Evolutionary conservation across 2,329 filamentous ascomycete genomes (phyloP).

Genomic region (Juglanconis oblonga): DNA sequence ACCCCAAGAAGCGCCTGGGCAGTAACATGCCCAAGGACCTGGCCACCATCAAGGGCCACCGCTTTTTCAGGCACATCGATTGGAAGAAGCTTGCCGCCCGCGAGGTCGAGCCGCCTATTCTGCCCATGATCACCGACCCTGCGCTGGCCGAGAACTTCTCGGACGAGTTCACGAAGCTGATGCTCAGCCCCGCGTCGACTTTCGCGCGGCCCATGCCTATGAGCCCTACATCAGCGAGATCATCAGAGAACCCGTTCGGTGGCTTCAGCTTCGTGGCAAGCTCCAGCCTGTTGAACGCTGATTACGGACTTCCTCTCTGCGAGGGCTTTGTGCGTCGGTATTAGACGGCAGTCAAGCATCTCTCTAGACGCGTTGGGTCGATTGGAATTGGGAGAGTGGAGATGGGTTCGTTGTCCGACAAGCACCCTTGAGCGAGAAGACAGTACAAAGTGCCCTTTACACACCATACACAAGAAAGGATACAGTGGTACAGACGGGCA

Average conservation of each 20-base stretch:
- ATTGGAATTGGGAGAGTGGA: background rate
- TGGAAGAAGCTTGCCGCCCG: slow-evolving; percentile 83
- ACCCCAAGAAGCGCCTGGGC: slow-evolving; percentile 85
- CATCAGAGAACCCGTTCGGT: slow-evolving; percentile 56
- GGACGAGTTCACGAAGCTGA: slow-evolving; percentile 82
- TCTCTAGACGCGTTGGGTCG: background rate
- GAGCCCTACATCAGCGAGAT: slow-evolving; percentile 31
- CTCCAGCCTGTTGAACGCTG: slow-evolving; percentile 40
- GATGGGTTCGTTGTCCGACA: too few species aligned
- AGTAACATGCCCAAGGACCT: slow-evolving; percentile 87
- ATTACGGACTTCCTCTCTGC: background rate
- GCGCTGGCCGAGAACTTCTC: slow-evolving; percentile 96
- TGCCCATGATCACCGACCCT: slow-evolving; percentile 90
- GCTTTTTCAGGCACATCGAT: slow-evolving; percentile 96
- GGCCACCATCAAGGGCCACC: slow-evolving; percentile 79
- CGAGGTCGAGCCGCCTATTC: slow-evolving; percentile 84
- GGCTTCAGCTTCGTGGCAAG: slow-evolving; percentile 64
- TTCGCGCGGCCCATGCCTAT: slow-evolving; percentile 38
- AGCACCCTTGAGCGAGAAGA: too few species aligned
- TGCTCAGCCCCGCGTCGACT: slow-evolving; percentile 62
- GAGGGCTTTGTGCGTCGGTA: background rate
- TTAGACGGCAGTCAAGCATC: too few species aligned
- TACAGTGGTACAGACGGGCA: background rate
- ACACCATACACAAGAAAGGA: background rate
- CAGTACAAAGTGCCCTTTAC: too few species aligned